Conservation (phyloP, 139 green algal genomes). For the Chlorella sp. region DNA sequence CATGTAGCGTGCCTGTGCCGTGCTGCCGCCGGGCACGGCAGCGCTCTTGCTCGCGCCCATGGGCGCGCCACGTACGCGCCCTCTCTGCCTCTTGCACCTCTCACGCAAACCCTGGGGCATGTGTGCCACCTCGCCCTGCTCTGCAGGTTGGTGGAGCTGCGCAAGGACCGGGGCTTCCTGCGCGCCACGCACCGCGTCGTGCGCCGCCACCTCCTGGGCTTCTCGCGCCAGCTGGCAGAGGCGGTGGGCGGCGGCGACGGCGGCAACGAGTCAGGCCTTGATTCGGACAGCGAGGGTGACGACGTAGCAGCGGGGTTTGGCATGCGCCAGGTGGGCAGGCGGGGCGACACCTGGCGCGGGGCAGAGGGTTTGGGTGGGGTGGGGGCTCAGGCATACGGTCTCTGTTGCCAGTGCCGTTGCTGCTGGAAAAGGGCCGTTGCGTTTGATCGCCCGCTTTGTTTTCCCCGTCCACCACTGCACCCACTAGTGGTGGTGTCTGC, state of each 20-base stretch:
- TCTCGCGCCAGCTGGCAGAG: background rate
- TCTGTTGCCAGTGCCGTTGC: background rate
- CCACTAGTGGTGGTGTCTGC: too few species aligned
- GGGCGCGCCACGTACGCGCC: background rate
- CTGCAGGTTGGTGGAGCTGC: constrained; percentile 6
- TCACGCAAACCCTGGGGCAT: background rate
- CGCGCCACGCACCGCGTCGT: background rate
- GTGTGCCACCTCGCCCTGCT: background rate
- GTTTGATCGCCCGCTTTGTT: too few species aligned
- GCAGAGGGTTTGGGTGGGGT: too few species aligned
- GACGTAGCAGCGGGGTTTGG: background rate
- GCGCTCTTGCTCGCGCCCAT: background rate
- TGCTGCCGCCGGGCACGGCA: background rate
- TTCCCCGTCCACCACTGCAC: too few species aligned
- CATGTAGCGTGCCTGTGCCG: background rate
- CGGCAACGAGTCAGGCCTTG: background rate
- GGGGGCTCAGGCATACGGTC: too few species aligned
- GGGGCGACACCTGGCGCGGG: background rate
- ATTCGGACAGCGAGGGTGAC: background rate
- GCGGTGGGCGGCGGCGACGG: background rate
- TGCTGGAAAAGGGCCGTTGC: background rate
- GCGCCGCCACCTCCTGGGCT: background rate
- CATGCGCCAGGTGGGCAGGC: constrained; percentile 13
- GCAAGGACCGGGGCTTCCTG: background rate
- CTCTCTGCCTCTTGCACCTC: background rate